Conservation (phyloP, 1,139 yeast genomes). For the Saccharomyces hybrid region DNA sequence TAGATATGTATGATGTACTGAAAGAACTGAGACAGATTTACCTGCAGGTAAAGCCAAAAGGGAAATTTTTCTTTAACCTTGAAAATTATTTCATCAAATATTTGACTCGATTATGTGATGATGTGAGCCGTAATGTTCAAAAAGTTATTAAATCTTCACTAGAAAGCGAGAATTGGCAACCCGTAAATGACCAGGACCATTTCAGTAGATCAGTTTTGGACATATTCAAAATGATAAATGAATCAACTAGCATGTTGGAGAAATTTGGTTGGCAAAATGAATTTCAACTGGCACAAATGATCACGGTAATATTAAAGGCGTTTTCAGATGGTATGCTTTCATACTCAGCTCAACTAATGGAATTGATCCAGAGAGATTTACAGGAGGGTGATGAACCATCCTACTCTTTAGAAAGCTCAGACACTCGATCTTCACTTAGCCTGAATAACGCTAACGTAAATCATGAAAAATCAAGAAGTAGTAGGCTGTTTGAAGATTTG, state of each 20-base stretch:
- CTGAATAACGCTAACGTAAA: neutral
- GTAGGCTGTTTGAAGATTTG: conserved; percentile 43
- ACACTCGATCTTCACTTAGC: neutral
- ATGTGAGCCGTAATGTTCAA: conserved; percentile 43
- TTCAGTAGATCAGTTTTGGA: conserved; percentile 59
- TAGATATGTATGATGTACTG: conserved; percentile 51
- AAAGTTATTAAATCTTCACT: conserved; percentile 50
- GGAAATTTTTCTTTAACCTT: conserved; percentile 45
- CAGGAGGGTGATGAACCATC: conserved; percentile 12
- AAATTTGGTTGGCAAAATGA: conserved; percentile 56
- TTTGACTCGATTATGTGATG: conserved; percentile 49
- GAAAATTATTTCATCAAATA: conserved; percentile 57
- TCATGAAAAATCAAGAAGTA: conserved; percentile 12
- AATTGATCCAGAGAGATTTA: conserved; percentile 44
- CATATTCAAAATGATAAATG: conserved; percentile 55
- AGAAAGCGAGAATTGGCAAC: conserved; percentile 48
- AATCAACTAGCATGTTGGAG: conserved; percentile 48
- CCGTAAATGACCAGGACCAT: conserved; percentile 39
- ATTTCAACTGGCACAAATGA: conserved; percentile 51
- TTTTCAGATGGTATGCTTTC: conserved; percentile 53
- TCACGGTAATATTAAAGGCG: conserved; percentile 51
- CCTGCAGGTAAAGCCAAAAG: conserved; percentile 40
- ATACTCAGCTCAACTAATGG: conserved; percentile 46
- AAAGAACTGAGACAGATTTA: conserved; percentile 49
- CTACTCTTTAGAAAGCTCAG: neutral